phyloP scores from a whole-genome alignment of 2,329 filamentous ascomycete genomes.

The Neonectria hederae region DNA sequence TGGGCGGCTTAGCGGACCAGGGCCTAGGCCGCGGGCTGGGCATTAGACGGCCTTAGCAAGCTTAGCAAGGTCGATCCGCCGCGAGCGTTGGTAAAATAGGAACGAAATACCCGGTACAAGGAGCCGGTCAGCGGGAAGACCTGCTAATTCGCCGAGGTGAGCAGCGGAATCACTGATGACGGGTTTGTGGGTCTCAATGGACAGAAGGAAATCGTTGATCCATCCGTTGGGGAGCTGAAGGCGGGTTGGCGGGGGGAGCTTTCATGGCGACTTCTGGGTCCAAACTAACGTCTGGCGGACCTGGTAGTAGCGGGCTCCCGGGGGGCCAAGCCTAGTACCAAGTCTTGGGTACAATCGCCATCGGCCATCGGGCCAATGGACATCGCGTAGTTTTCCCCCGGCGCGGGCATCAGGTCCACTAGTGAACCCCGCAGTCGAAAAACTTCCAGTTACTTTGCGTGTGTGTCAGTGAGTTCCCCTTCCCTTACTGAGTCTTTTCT shows the following conservation, averaged over 20 bases:
- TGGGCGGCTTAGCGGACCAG: constrained; percentile 26
- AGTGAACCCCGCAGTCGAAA: constrained; percentile 40
- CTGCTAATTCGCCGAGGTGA: background rate
- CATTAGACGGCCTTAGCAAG: constrained; percentile 6
- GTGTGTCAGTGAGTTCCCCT: constrained; percentile 3
- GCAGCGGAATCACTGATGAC: background rate
- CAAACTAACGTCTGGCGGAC: constrained; percentile 1
- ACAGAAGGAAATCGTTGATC: background rate
- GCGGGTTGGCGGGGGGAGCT: background rate
- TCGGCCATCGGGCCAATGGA: constrained; percentile 40
- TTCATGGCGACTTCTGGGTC: background rate
- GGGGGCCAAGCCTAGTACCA: constrained; percentile 1
- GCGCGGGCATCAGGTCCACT: constrained; percentile 28
- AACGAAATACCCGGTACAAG: constrained; percentile 1
- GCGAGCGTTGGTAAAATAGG: background rate
- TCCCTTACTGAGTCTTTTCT: too few species aligned
- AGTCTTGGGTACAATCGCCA: constrained; percentile 24
- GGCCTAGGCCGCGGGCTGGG: background rate
- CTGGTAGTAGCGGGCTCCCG: constrained; percentile 2
- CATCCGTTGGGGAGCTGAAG: background rate
- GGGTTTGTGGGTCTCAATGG: too few species aligned
- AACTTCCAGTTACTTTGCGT: constrained; percentile 21
- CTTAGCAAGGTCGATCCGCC: background rate
- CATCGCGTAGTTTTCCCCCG: constrained; percentile 32
- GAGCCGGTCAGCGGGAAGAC: background rate